phyloP scores from a whole-genome alignment of 1,139 yeast genomes.

The Debaryomyces robertsiae region DNA sequence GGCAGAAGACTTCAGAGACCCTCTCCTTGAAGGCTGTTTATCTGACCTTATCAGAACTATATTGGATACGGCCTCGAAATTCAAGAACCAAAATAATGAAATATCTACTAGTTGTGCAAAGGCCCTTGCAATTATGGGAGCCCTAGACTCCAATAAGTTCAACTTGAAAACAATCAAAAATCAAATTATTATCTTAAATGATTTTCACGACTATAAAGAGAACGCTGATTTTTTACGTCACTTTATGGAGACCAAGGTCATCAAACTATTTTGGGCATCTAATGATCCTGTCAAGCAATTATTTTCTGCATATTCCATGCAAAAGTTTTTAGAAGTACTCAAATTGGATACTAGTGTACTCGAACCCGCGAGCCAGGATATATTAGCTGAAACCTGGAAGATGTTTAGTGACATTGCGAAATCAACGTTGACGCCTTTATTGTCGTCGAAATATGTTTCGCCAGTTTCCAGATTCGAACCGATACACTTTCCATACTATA shows the following conservation, averaged over 20 bases:
- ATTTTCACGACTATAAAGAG: conserved; percentile 65
- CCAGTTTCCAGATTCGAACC: conserved; percentile 45
- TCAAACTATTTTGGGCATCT: conserved; percentile 86
- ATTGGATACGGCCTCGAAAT: conserved; percentile 61
- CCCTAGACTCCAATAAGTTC: conserved; percentile 68
- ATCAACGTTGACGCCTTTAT: conserved; percentile 74
- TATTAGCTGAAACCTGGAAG: conserved; percentile 54
- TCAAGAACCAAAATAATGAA: conserved; percentile 48
- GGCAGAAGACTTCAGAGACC: conserved; percentile 34
- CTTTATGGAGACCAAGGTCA: conserved; percentile 68
- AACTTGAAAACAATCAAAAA: conserved; percentile 47
- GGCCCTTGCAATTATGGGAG: conserved; percentile 77
- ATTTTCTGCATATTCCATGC: conserved; percentile 87
- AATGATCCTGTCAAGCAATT: conserved; percentile 85
- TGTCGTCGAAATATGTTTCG: conserved; percentile 72
- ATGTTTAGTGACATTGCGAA: conserved; percentile 67
- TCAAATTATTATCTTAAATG: conserved; percentile 55
- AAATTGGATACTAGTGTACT: conserved; percentile 49
- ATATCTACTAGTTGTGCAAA: conserved; percentile 64
- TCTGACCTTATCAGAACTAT: conserved; percentile 56
- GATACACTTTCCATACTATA: conserved; percentile 37
- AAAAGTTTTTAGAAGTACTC: conserved; percentile 73
- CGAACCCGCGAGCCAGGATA: conserved; percentile 21
- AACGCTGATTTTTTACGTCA: conserved; percentile 63
- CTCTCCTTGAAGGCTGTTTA: conserved; percentile 33